Evolutionary conservation across 2,329 filamentous ascomycete species (phyloP).

Genomic region (Scedosporium boydii): DNA sequence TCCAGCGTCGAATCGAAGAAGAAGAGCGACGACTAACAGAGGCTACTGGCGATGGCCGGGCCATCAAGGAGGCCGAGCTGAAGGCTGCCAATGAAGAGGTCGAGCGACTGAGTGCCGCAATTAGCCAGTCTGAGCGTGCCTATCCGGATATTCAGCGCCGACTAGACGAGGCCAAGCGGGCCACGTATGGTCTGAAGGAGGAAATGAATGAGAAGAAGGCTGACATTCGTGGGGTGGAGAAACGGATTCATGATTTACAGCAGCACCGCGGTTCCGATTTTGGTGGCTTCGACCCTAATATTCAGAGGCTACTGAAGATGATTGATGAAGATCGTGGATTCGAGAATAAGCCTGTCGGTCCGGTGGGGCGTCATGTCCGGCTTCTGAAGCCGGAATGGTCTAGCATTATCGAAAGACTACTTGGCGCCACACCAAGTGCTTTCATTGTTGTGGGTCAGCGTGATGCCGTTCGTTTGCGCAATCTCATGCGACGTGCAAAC

Average conservation of each 20-base stretch:
- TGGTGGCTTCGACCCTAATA: constrained; percentile 53
- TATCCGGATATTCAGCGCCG: not conserved
- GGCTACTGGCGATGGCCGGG: constrained; percentile 60
- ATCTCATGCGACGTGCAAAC: constrained; percentile 50
- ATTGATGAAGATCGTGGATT: constrained; percentile 66
- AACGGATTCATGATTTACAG: constrained; percentile 6
- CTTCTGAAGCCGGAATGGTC: constrained; percentile 77
- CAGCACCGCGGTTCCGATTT: constrained; percentile 44
- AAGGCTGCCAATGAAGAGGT: constrained; percentile 28
- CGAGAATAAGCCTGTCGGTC: constrained; percentile 65
- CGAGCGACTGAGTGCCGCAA: constrained; percentile 18
- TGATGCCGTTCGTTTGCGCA: constrained; percentile 61
- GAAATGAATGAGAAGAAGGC: constrained; percentile 9
- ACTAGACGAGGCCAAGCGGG: constrained; percentile 1
- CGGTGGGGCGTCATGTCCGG: constrained; percentile 69
- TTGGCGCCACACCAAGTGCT: constrained; percentile 60
- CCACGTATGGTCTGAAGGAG: not conserved
- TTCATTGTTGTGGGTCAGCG: constrained; percentile 74
- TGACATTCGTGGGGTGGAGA: constrained; percentile 18
- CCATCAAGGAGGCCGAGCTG: constrained; percentile 49
- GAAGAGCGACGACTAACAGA: constrained; percentile 56
- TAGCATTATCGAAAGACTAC: constrained; percentile 64
- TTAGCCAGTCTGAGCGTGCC: constrained; percentile 8
- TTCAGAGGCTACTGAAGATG: constrained; percentile 54
- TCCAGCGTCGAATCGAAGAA: constrained; percentile 37